Evolutionary conservation across 208 protist species (phyloP), one percentile per base, ranked within the genome.

Genomic region (Novymonas esmeraldas): DNA sequence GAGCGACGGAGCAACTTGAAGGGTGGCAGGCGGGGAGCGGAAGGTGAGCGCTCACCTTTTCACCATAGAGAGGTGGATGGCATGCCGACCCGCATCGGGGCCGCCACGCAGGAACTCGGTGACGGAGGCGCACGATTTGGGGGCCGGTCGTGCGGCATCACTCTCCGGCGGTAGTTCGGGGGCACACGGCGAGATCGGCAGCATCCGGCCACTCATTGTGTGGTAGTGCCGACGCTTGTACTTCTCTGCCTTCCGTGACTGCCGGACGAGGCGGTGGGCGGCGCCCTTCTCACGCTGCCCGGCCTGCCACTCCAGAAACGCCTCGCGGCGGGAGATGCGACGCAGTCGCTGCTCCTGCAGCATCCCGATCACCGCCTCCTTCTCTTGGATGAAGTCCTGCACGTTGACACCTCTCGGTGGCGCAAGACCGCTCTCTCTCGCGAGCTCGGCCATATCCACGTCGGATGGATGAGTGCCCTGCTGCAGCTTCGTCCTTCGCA

Each of bases 251-350:
- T 75, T 92, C 50, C 79, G 76, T 0, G 87, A 68, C 51, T 91
- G 85, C 0, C 85, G 82, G 2, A 82, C 57, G 20, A 95, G 73
- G 26, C 90, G 85, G 44, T 92, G 79, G 5, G 90, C 90, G 13
- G 90, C 81, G 6, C 90, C 87, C 44, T 95, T 95, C 45, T 95
- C 90, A 6, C 90, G 81, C 68, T 95, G 90, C 1, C 86, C 85
- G 2, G 85, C 77, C 49, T 95, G 90, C 87, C 90, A 95, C 46
- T 83, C 71, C 6, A 93, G 45, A 72, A 95, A 95, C 2, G 90
- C 87, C 64, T 93, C 87, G 11, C 84, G 75, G 14, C 79, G 73
- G 0, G 84, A 78, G 64, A 92, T 82, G 26, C 90, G 76, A 36
- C 79, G 74, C 48, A 74, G 31, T 34, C 74, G 65, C 52, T 95